Evolutionary conservation across 2,329 filamentous ascomycete species (phyloP).

Genomic region (Geosmithia putterillii): DNA sequence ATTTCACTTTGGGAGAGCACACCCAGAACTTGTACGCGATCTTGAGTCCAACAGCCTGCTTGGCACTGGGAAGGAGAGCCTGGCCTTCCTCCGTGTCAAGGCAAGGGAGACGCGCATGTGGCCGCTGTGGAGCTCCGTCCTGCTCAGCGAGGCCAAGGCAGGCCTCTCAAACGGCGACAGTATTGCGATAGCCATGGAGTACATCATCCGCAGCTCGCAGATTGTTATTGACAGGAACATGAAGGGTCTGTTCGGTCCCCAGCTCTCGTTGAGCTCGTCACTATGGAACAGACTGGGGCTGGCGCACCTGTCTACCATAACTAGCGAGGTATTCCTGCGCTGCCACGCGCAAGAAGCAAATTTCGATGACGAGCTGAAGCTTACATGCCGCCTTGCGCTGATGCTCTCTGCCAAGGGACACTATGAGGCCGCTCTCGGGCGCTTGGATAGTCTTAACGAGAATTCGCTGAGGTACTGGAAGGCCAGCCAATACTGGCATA

Average conservation of each 20-base stretch:
- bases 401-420: constrained; percentile 49
- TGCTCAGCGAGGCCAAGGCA: constrained; percentile 77
- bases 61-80: constrained; percentile 66
- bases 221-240: constrained; percentile 69
- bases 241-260: constrained; percentile 58
- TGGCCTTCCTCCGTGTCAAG: constrained; percentile 74
- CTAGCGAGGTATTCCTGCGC: constrained; percentile 62
- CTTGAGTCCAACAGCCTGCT: constrained; percentile 62
- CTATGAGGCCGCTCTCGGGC: constrained; percentile 52
- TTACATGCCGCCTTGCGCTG: constrained; percentile 57
- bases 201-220: constrained; percentile 71
- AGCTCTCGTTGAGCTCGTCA: constrained; percentile 59
- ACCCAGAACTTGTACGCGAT: constrained; percentile 60
- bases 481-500: constrained; percentile 60
- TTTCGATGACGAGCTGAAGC: constrained; percentile 69
- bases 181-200: constrained; percentile 54
- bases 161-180: constrained; percentile 60
- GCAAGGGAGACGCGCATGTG: constrained; percentile 81
- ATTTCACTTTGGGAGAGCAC: constrained; percentile 83
- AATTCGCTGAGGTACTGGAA: constrained; percentile 61
- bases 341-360: constrained; percentile 49
- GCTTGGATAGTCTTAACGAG: constrained; percentile 34
- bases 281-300: constrained; percentile 67
- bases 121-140: constrained; percentile 68
- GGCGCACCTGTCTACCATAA: constrained; percentile 39